Conservation (phyloP, 495 filamentous ascomycete genomes). For the Monascus purpureus region DNA sequence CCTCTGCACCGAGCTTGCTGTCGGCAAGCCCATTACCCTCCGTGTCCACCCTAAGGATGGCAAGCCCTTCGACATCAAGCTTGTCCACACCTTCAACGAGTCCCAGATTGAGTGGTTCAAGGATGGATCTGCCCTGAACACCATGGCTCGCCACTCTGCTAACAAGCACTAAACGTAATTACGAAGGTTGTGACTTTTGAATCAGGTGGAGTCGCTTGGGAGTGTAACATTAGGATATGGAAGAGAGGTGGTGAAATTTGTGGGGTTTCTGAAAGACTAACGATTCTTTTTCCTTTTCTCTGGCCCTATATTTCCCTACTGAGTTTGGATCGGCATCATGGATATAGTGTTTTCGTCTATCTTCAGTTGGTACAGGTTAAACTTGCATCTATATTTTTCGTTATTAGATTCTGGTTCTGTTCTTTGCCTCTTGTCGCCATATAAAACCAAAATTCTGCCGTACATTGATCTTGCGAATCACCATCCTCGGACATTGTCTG, state of each 20-base stretch:
- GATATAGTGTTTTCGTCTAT: slow-evolving; percentile 30
- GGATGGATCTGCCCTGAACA: slow-evolving; percentile 92
- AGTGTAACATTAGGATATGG: slow-evolving; percentile 15
- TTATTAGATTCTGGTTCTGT: no score
- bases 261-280: slow-evolving; percentile 27
- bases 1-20: slow-evolving; percentile 76
- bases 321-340: slow-evolving; percentile 30
- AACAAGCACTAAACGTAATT: slow-evolving; percentile 6
- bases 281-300: slow-evolving; percentile 22
- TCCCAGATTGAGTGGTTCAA: slow-evolving; percentile 97
- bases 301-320: slow-evolving; percentile 7
- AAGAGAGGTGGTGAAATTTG: slow-evolving; percentile 28
- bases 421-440: no score
- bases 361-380: no score
- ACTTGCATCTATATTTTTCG: not conserved
- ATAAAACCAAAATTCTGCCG: no score
- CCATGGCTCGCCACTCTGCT: slow-evolving; percentile 68
- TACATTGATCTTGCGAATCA: no score
- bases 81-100: slow-evolving; percentile 94
- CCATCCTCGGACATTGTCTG: no score
- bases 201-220: slow-evolving; percentile 7
- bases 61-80: slow-evolving; percentile 61
- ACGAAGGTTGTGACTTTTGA: no score
- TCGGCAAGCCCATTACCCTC: slow-evolving; percentile 90
- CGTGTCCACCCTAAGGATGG: slow-evolving; percentile 74